Evolutionary conservation across 2,329 filamentous ascomycete species (phyloP).

Genomic region (Beauveria medogensis): DNA sequence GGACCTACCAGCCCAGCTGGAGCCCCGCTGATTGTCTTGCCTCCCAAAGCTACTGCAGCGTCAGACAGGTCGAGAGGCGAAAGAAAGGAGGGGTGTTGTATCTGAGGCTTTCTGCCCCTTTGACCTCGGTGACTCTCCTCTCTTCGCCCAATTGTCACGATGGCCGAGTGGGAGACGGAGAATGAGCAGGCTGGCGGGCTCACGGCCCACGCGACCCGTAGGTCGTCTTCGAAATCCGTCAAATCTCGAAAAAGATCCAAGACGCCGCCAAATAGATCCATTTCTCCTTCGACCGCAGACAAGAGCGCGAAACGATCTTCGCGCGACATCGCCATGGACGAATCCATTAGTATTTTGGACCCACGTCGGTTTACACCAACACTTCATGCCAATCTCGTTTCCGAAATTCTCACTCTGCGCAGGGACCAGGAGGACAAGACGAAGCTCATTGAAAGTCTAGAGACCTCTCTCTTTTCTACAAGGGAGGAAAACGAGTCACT

Average conservation of each 20-base stretch:
- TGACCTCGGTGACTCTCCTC: background rate
- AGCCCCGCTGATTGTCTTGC: constrained; percentile 11
- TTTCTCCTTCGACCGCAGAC: constrained; percentile 39
- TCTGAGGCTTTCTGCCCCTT: background rate
- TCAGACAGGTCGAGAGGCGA: background rate
- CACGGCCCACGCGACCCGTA: constrained; percentile 30
- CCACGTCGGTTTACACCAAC: constrained; percentile 92
- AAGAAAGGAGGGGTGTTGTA: background rate
- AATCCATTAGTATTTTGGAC: constrained; percentile 69
- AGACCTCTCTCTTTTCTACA: constrained; percentile 61
- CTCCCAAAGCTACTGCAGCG: background rate
- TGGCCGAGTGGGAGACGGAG: constrained; percentile 55
- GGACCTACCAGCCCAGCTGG: background rate
- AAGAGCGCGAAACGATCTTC: constrained; percentile 43
- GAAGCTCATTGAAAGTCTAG: constrained; percentile 77
- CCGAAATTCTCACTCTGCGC: constrained; percentile 80
- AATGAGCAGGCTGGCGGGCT: constrained; percentile 43
- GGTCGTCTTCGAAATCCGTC: constrained; percentile 3
- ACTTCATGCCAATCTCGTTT: constrained; percentile 86
- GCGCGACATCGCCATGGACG: constrained; percentile 54
- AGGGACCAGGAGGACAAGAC: constrained; percentile 87
- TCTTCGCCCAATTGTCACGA: constrained; percentile 19
- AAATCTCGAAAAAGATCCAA: constrained; percentile 42
- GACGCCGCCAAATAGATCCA: constrained; percentile 46
- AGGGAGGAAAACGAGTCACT: constrained; percentile 69